A percentile compares a stretch with the other conserved stretches of the same genome.
These are phyloP conservation scores for Coleophoma eucalyptorum DNA, from an alignment of 2,329 filamentous ascomycete genomes.

Conservation along the genomic window DNA sequence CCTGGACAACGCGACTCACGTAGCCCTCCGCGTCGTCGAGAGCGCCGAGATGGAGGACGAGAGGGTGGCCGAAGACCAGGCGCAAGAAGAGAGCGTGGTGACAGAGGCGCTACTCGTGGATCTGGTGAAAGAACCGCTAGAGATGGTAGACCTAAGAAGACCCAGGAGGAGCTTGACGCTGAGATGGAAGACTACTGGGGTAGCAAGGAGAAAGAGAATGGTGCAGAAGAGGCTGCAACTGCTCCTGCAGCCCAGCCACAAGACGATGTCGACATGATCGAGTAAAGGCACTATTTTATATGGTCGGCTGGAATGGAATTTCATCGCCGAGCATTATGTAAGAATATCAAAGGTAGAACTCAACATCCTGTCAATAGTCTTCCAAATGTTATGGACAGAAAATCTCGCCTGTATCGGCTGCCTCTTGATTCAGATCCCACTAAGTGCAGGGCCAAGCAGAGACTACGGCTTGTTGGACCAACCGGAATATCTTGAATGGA, in stretches of 20 bases:
- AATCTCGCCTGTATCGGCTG: no score
- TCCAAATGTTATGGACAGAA: no score
- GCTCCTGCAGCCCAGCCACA: conserved; percentile 27
- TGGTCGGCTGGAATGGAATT: no score
- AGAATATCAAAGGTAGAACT: no score
- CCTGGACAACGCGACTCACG: conserved; percentile 43
- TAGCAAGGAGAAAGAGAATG: conserved; percentile 31
- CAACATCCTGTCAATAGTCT: no score
- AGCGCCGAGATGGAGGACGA: conserved; percentile 30
- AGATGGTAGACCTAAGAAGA: conserved; percentile 67
- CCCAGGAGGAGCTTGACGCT: conserved; percentile 87
- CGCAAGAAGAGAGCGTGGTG: conserved; percentile 26
- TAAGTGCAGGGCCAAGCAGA: no score
- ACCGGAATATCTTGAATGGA: no score
- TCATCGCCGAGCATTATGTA: no score
- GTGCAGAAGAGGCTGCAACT: conserved; percentile 24
- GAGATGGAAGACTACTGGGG: conserved; percentile 96
- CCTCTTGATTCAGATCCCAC: no score
- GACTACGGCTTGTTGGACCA: no score
- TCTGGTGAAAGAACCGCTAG: conserved; percentile 37
- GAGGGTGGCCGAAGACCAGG: conserved; percentile 49
- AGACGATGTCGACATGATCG: conserved; percentile 70
- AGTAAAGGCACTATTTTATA: conserved; percentile 33
- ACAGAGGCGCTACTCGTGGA: conserved; percentile 35
- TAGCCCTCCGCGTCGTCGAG: conserved; percentile 53